These are phyloP conservation scores for Xylariaceae sp. DNA, from an alignment of 2,329 filamentous ascomycete species.

Conservation along the genomic window DNA sequence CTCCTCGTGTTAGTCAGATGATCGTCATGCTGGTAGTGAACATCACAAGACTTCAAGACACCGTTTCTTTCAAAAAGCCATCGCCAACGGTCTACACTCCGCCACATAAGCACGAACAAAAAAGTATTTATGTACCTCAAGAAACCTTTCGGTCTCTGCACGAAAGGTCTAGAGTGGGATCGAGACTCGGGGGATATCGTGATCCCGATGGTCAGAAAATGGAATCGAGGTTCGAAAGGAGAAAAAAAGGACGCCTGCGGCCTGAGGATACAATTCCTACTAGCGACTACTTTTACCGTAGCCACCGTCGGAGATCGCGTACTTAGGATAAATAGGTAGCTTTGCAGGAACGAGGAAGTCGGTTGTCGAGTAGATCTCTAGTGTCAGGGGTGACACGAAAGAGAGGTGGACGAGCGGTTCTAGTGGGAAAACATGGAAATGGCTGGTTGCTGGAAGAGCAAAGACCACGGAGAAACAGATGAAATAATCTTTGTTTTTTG, in stretches of 20 bases:
- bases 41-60: not conserved
- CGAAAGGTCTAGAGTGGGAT: not conserved
- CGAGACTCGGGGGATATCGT: not conserved
- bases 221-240: not conserved
- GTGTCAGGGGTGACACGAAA: constrained; percentile 30
- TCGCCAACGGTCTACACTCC: too few species aligned
- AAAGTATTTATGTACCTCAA: not conserved
- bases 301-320: constrained; percentile 28
- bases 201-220: not conserved
- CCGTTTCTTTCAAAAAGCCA: too few species aligned
- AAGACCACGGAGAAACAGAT: constrained; percentile 16
- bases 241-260: constrained; percentile 54
- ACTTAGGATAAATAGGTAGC: constrained; percentile 26
- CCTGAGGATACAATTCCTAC: constrained; percentile 42
- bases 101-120: not conserved
- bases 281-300: constrained; percentile 47
- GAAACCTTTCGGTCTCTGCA: not conserved
- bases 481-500: constrained; percentile 15
- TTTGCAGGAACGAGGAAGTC: constrained; percentile 20
- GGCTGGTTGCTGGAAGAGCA: constrained; percentile 18
- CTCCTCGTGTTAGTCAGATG: constrained; percentile 5
- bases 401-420: constrained; percentile 19
- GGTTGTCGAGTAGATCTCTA: constrained; percentile 19
- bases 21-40: not conserved
- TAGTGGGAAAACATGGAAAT: constrained; percentile 28